These are phyloP conservation scores for Monilinia aucupariae DNA, from an alignment of 2,329 filamentous ascomycete species.

Conservation along the genomic window DNA sequence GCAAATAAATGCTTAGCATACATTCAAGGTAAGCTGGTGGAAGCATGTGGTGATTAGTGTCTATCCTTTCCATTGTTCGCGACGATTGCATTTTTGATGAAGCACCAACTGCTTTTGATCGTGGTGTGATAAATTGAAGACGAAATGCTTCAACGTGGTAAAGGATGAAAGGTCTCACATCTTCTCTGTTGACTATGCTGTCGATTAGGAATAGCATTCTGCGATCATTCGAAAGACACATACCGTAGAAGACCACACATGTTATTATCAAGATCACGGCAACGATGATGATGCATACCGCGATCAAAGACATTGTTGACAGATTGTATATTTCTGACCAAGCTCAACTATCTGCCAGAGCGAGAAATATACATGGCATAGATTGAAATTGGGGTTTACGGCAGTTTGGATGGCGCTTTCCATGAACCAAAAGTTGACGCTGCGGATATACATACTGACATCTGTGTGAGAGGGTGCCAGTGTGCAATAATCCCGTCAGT, in stretches of 20 bases:
- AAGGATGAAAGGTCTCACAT: background rate
- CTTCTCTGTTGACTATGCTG: constrained; percentile 5
- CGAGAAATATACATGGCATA: background rate
- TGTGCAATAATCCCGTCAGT: too few species aligned
- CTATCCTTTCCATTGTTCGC: background rate
- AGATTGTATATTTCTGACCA: background rate
- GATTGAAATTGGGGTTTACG: background rate
- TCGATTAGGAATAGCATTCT: background rate
- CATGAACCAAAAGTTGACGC: too few species aligned
- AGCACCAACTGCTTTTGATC: background rate
- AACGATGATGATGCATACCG: constrained; percentile 6
- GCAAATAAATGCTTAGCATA: background rate
- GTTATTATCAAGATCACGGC: background rate
- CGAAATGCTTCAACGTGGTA: background rate
- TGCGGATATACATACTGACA: too few species aligned
- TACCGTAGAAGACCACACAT: background rate
- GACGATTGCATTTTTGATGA: background rate
- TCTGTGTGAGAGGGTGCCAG: too few species aligned
- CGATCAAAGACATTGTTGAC: background rate
- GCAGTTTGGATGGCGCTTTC: background rate
- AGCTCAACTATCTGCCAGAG: background rate
- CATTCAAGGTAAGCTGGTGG: background rate
- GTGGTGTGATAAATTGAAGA: background rate
- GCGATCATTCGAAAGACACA: background rate
- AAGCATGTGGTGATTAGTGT: constrained; percentile 13